Base-by-base conservation (phyloP, 2,329 filamentous ascomycete genomes). In the Sporothrix mexicana region DNA sequence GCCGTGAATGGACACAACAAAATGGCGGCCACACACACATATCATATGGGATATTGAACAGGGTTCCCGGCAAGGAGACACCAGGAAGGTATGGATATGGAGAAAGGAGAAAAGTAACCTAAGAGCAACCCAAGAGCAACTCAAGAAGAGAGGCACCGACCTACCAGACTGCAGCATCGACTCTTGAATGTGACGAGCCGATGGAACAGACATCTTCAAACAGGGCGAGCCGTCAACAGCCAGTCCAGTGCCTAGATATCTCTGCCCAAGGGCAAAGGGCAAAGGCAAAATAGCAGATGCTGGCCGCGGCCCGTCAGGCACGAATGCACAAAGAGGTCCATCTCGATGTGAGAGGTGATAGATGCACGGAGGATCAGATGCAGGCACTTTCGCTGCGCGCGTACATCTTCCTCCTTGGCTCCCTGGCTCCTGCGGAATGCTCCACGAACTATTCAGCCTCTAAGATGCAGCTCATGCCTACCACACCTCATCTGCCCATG, bases 111-210 rank as follows among this genome's bases (percentile, higher is more conserved):
- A 41, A 15, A n/a, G 55, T 47, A 20, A 20, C 70, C 59, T 20
- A 67, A 62, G n/a, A n/a, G 30, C 30, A 36, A 36, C 30, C 30
- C 45, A 43, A 30, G 23, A 30, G 30, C 8, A n/a, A 2, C 1
- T 12, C 5, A 20, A 23, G 6, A 12, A 17, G 41, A 47, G n/a
- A 6, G n/a, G 17, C 9, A 6, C 53, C 4, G n/a, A n/a, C 70
- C 70, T 72, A 72, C 70, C 62, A 72, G 70, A 51, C 23, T 68
- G 62, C 62, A 68, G 15, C 62, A 68, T 72, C 23, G 53, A 41
- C 36, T 57, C 43, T 17, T 51, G 15, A 17, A 30, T 72, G 62
- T 72, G 70, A 68, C 53, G 17, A 55, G 53, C 49, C 61, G 61
- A 41, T 6, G 36, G 49, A 15, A 41, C 30, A 12, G 25, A 25